These are phyloP conservation scores for Chrysophaeum taylorii DNA, from an alignment of 352 stramenopile genomes.

Conservation along the genomic window DNA sequence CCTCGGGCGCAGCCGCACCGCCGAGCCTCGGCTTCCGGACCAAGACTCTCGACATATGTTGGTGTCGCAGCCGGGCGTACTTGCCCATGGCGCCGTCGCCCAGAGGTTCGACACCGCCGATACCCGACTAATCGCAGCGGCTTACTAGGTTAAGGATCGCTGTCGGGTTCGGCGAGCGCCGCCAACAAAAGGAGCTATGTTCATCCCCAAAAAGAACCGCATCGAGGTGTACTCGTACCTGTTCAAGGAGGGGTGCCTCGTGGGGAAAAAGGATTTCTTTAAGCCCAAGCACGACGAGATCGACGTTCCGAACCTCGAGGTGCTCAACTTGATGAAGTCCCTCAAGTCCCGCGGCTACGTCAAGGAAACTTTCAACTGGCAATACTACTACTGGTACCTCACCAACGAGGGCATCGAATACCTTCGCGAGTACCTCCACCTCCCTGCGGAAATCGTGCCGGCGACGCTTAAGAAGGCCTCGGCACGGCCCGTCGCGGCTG, in stretches of 20 bases:
- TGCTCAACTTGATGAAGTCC: conserved; percentile 95
- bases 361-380: conserved; percentile 98
- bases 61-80: too few species aligned
- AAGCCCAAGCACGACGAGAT: conserved; percentile 79
- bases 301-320: conserved; percentile 95
- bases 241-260: conserved; percentile 62
- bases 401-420: conserved; percentile 98
- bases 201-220: conserved; percentile 94
- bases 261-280: conserved; percentile 71
- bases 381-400: conserved; percentile 99
- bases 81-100: too few species aligned
- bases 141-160: too few species aligned
- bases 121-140: too few species aligned
- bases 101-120: too few species aligned
- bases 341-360: conserved; percentile 92
- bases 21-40: too few species aligned
- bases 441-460: conserved; percentile 95
- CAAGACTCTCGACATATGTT: too few species aligned
- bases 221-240: conserved; percentile 98
- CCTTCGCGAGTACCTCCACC: conserved; percentile 91
- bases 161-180: too few species aligned
- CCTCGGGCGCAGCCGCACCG: too few species aligned
- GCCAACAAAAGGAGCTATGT: conserved; percentile 46
- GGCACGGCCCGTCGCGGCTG: conserved; percentile 36
- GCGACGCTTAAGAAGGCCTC: conserved; percentile 92